A percentile compares a stretch with the other conserved stretches of the same genome.
phyloP scores from a whole-genome alignment of 2,329 filamentous ascomycete genomes.

The Rutstroemia sp. region DNA sequence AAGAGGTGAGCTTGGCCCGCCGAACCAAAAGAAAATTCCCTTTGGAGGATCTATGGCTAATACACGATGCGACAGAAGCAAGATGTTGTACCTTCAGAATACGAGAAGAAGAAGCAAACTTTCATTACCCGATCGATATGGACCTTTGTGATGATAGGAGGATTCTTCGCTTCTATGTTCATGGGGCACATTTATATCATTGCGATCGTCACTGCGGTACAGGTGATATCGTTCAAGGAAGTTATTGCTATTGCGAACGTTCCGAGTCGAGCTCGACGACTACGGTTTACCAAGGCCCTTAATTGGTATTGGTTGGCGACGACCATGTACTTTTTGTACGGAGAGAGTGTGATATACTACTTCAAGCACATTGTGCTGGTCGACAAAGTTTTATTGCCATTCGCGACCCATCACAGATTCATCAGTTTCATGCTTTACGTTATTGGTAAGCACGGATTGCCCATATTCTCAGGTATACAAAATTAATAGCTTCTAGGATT shows the following conservation, averaged over 20 bases:
- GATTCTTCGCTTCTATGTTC: constrained; percentile 88
- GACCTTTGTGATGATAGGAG: constrained; percentile 94
- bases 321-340: constrained; percentile 98
- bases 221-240: constrained; percentile 98
- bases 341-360: constrained; percentile 98
- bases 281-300: constrained; percentile 89
- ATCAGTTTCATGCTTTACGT: constrained; percentile 98
- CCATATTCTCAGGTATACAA: background rate
- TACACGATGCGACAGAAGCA: constrained; percentile 11
- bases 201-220: constrained; percentile 81
- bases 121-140: constrained; percentile 96
- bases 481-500: constrained; percentile 57
- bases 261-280: constrained; percentile 79
- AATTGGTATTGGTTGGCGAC: constrained; percentile 99
- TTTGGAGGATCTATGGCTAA: constrained; percentile 16
- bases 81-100: constrained; percentile 51
- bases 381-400: constrained; percentile 82
- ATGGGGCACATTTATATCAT: constrained; percentile 98
- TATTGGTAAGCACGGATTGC: constrained; percentile 58
- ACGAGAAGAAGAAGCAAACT: constrained; percentile 98
- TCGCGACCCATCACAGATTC: constrained; percentile 96
- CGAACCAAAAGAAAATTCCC: background rate
- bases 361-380: constrained; percentile 98
- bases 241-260: constrained; percentile 97
- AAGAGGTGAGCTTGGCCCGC: background rate